phyloP scores from a whole-genome alignment of 129 eudicot species.

The Sambucus nigra region DNA sequence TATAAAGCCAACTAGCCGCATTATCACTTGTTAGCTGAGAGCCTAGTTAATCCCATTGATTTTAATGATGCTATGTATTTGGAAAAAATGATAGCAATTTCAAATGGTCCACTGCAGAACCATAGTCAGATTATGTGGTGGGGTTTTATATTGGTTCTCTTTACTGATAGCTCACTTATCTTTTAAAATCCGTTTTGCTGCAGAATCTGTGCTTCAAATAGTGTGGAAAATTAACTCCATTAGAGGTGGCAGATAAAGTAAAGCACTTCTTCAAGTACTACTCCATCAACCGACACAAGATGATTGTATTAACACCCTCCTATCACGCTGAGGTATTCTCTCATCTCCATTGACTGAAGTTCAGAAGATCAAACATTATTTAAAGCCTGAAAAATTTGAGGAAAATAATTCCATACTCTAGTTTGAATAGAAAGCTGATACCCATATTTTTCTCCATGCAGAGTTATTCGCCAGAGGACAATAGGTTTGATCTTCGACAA shows the following conservation, averaged over 20 bases:
- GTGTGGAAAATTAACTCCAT: conserved; percentile 70
- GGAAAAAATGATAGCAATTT: no score
- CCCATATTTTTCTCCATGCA: conserved; percentile 19
- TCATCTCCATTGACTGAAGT: background rate
- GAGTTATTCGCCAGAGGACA: conserved; percentile 98
- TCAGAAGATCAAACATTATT: background rate
- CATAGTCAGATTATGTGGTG: no score
- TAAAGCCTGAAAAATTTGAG: background rate
- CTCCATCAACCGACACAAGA: conserved; percentile 92
- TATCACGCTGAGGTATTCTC: conserved; percentile 83
- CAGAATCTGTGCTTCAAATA: conserved; percentile 88
- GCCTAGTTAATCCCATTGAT: background rate
- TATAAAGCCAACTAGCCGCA: background rate
- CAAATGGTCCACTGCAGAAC: background rate
- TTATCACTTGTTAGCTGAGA: background rate
- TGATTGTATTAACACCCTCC: conserved; percentile 93
- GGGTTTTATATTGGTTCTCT: background rate
- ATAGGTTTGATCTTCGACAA: conserved; percentile 88
- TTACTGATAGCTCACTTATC: background rate
- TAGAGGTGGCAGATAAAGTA: conserved; percentile 88
- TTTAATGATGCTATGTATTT: no score
- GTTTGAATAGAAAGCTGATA: background rate
- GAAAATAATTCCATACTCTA: background rate
- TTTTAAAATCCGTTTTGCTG: background rate
- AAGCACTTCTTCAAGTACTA: conserved; percentile 91